Base-by-base conservation (phyloP, 2,329 filamentous ascomycete species). In the Monosporascus ibericus region DNA sequence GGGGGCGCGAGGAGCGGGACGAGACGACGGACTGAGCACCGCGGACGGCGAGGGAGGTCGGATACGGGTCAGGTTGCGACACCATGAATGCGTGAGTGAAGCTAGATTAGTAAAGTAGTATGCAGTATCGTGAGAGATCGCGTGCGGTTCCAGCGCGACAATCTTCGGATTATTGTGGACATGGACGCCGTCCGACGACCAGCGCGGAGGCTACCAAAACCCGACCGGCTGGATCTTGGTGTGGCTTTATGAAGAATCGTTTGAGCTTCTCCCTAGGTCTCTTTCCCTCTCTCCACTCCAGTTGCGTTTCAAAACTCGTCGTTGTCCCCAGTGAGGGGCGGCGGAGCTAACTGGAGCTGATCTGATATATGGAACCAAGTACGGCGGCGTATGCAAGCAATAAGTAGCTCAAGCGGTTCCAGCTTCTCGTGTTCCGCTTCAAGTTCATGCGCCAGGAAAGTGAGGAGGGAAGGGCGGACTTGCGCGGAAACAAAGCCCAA, bases 21-120 rank as follows among this genome's bases (percentile, higher is more conserved):
- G 86, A 81, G 63, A 86, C 68, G 74, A 91, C 70, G 66, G 84
- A 77, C 70, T 82, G 71, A 67, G 81, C 69, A 60, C 78, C 78
- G 65, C 84, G 82, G 63, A 81, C 72, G 65, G 80, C 74, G 60
- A 84, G 72, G 62, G 82, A 76, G 63, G 73, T 70, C 54, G 73
- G 67, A 51, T 59, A 58, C 55, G 69, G 71, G 56, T 84, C 80
- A 63, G 79, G 75, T 70, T 84, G 82, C 67, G 82, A 85, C 68
- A 86, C 81, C 82, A 86, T 86, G 68, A 67, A 71, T 64, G 60
- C 64, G 52, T 34, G 9, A 14, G 30, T 14, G 30, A 34, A 34
- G 37, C 37, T 39, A 39, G 37, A 39, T 39, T n/a, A 39, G 37
- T 39, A 7, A 18, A 39, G 30, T 18, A 39, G 18, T 39, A 5